Evolutionary conservation across 352 stramenopile genomes (phyloP), one percentile per base, ranked within the genome.

Genomic region (Phytopythium delawarense): DNA sequence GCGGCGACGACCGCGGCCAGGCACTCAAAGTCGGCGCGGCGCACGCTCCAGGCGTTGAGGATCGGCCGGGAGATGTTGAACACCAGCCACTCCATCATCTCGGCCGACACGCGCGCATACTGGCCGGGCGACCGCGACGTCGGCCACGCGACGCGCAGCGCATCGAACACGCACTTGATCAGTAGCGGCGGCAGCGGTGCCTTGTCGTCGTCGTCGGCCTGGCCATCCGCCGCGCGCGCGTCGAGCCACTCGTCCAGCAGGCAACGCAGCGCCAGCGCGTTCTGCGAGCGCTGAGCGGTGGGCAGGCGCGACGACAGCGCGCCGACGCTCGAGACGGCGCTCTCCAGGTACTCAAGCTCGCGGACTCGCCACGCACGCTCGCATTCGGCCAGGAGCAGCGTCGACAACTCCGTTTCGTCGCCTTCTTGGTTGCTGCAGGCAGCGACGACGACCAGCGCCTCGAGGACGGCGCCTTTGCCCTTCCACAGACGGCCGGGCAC

Each of bases 131-230:
- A 21, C 15, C 34, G 20, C n/a, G 46, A 21, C 34, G 58, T 25
- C 32, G 78, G 77, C 81, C 81, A 90, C 56, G 79, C 74, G 6
- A 72, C 57, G 16, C 64, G 69, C 45, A 94, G 57, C 2, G 82
- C 75, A 51, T 94, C 85, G 20, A 94, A 86, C 30, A 89, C 71
- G 61, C 83, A 76, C 62, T 94, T 94, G 48, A 88, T 65, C 35
- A 94, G 65, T 44, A 94, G 69, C 16, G 84, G 84, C 1, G 84
- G 75, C 18, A 91, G 58, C 28, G 54, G 39, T 21, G 32, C 53
- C 7, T 32, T 20, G 32, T 37, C 32, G 2, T 74, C 62, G 5
- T 57, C n/a, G 42, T 53, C 42, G 34, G 28, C 51, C 4, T 40
- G n/a, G 20, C 39, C 30, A 46, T 49, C 59, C 25, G 45, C 13